These are phyloP conservation scores for Alternaria sp. DNA, from an alignment of 2,329 filamentous ascomycete species.

Conservation along the genomic window DNA sequence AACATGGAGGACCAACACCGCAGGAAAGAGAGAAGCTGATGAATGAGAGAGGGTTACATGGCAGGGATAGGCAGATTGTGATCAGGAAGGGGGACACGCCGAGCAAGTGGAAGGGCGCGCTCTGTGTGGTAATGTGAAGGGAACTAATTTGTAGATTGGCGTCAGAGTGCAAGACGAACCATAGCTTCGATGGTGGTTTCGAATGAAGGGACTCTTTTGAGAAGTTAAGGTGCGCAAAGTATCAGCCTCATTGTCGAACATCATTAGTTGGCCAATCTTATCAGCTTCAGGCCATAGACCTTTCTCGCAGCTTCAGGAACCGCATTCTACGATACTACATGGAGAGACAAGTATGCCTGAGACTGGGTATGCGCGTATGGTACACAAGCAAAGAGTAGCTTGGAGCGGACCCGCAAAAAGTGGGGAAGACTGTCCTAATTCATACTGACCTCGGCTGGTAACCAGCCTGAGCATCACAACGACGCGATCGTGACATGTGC, in stretches of 20 bases:
- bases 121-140: not conserved
- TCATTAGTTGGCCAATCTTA: too few species aligned
- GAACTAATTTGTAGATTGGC: not conserved
- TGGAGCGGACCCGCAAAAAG: conserved; percentile 5
- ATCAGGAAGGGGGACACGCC: not conserved
- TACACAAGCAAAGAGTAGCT: not conserved
- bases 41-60: not conserved
- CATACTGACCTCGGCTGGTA: conserved; percentile 10
- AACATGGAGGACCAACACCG: not conserved
- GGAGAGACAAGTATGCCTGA: too few species aligned
- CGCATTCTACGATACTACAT: too few species aligned
- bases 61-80: not conserved
- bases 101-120: not conserved
- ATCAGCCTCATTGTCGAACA: not conserved
- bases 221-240: not conserved
- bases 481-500: not conserved
- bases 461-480: conserved; percentile 4
- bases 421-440: conserved; percentile 9
- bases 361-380: too few species aligned
- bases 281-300: not conserved
- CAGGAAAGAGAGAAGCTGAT: not conserved
- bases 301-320: not conserved
- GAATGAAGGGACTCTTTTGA: not conserved
- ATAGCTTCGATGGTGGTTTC: too few species aligned
- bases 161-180: too few species aligned